Evolutionary conservation across 2,329 filamentous ascomycete genomes (phyloP).

Genomic region (Alternaria solani): DNA sequence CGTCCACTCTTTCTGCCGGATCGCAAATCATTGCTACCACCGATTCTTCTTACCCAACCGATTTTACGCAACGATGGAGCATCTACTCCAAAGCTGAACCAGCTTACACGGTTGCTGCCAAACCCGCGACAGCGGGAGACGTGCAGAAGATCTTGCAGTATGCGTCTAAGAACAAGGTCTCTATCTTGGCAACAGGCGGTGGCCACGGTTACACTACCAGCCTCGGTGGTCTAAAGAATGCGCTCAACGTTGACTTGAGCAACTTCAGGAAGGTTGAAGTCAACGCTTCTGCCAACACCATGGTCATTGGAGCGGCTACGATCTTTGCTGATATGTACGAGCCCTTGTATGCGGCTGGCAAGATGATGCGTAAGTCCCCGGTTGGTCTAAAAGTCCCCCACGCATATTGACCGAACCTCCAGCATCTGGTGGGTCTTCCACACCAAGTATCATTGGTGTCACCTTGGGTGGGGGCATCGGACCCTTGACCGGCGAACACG

Average conservation of each 20-base stretch:
- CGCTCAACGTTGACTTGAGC: not conserved
- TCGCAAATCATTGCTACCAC: not conserved
- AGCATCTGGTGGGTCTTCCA: slow-evolving; percentile 5
- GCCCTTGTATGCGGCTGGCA: slow-evolving; percentile 4
- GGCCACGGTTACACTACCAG: not conserved
- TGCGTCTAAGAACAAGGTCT: slow-evolving; percentile 1
- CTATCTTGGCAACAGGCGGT: slow-evolving; percentile 3
- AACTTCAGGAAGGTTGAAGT: not conserved
- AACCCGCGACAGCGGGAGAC: not conserved
- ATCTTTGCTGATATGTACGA: slow-evolving; percentile 1
- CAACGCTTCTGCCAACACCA: not conserved
- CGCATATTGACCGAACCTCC: not conserved
- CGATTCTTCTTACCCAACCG: not conserved
- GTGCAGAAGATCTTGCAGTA: slow-evolving; percentile 6
- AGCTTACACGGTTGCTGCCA: not conserved
- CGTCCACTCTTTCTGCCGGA: not conserved
- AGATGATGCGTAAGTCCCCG: slow-evolving; percentile 1
- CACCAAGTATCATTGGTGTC: slow-evolving; percentile 62
- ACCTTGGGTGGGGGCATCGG: slow-evolving; percentile 66
- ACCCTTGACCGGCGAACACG: slow-evolving; percentile 58
- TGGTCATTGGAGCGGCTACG: slow-evolving; percentile 1
- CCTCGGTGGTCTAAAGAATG: not conserved
- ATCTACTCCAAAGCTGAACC: slow-evolving; percentile 1
- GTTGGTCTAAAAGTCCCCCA: not conserved
- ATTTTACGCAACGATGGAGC: slow-evolving; percentile 6